These are phyloP conservation scores for Crithidia mellificae DNA, from an alignment of 208 protist species.

Conservation along the genomic window DNA sequence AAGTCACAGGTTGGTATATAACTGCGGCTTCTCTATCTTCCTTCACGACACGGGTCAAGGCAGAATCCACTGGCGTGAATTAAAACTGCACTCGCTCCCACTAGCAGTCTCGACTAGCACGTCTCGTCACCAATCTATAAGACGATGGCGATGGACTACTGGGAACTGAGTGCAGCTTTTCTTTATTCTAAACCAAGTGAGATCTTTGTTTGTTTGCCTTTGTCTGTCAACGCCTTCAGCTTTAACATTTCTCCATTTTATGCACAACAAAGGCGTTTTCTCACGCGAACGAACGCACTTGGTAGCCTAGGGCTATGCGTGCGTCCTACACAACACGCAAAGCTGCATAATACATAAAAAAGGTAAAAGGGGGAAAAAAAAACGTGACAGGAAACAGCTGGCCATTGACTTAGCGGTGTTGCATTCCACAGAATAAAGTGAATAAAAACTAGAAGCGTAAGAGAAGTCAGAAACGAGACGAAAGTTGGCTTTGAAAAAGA, in stretches of 20 bases:
- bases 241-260: background rate
- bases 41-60: background rate
- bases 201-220: background rate
- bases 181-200: background rate
- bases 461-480: background rate
- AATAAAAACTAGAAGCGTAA: slow-evolving; percentile 9
- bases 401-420: background rate
- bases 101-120: background rate
- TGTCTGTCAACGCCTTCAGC: background rate
- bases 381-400: slow-evolving; percentile 11
- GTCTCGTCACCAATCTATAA: background rate
- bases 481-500: too few relatives aligned
- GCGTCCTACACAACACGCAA: too few relatives aligned
- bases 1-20: background rate
- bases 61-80: background rate
- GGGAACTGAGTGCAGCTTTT: background rate
- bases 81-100: background rate
- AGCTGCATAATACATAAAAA: too few relatives aligned
- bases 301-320: too few relatives aligned
- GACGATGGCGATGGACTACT: background rate
- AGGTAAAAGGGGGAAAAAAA: slow-evolving; percentile 5
- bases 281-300: too few relatives aligned
- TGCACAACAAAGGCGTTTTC: background rate
- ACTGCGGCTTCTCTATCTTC: background rate
- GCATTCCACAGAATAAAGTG: slow-evolving; percentile 8